These are phyloP conservation scores for Narthecium ossifragum DNA, from an alignment of 106 monocot genomes.

Conservation along the genomic window DNA sequence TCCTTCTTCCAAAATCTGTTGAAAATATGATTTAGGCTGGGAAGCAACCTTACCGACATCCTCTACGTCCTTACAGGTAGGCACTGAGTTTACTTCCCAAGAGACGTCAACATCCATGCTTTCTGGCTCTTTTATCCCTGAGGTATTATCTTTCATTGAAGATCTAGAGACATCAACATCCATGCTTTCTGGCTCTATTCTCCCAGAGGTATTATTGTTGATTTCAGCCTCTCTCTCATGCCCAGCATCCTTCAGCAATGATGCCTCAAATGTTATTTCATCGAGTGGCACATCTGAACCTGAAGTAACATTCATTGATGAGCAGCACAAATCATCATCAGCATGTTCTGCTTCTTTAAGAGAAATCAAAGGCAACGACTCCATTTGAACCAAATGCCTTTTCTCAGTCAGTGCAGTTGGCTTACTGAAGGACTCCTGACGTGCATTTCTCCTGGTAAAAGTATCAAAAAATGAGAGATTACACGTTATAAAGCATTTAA, in stretches of 20 bases:
- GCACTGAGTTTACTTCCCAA: background rate
- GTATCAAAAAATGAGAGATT: too few species aligned
- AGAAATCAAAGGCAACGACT: background rate
- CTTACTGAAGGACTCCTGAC: slow-evolving; percentile 30
- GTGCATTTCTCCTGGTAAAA: slow-evolving; percentile 41
- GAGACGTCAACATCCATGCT: slow-evolving; percentile 15
- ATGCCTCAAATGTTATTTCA: background rate
- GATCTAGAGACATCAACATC: background rate
- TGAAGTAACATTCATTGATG: background rate
- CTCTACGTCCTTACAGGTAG: background rate
- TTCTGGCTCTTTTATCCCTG: background rate
- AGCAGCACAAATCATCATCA: background rate
- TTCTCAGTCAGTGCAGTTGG: slow-evolving; percentile 15
- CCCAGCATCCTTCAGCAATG: slow-evolving; percentile 14
- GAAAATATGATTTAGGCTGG: too few species aligned
- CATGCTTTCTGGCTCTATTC: background rate
- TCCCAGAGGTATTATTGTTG: background rate
- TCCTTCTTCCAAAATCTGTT: too few species aligned
- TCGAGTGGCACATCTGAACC: background rate
- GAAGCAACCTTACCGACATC: slow-evolving; percentile 2
- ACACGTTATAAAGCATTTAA: too few species aligned
- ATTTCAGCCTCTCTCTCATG: slow-evolving; percentile 9
- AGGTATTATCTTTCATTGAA: background rate
- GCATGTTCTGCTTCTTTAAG: background rate
- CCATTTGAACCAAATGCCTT: slow-evolving; percentile 5